Evolutionary conservation across 805 yeast species (phyloP).

Genomic region (Saturnispora serradocipensis): DNA sequence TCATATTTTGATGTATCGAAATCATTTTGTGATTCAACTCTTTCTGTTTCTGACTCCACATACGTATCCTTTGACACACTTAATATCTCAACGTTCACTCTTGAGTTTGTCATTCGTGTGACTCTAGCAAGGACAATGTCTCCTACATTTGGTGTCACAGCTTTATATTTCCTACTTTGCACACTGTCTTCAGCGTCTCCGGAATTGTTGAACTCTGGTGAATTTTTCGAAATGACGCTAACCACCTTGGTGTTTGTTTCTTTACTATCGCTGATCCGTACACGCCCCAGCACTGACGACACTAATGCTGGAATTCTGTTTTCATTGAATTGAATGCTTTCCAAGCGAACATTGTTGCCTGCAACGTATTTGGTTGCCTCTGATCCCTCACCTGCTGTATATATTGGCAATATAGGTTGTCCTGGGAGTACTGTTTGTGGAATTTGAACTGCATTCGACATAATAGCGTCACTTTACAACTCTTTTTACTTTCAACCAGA

Average conservation of each 20-base stretch:
- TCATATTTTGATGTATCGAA: slow-evolving; percentile 3
- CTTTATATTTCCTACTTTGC: slow-evolving; percentile 8
- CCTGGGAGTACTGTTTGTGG: slow-evolving; percentile 67
- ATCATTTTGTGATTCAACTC: slow-evolving; percentile 6
- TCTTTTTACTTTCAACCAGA: not conserved
- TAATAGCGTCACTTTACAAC: not conserved
- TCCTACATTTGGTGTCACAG: slow-evolving; percentile 69
- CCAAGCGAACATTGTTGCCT: slow-evolving; percentile 57
- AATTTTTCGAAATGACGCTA: slow-evolving; percentile 19
- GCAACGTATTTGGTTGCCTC: slow-evolving; percentile 35
- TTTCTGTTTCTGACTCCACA: slow-evolving; percentile 2
- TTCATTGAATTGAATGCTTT: slow-evolving; percentile 34
- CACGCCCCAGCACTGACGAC: slow-evolving; percentile 58
- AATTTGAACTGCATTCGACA: not conserved
- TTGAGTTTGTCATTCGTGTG: slow-evolving; percentile 52
- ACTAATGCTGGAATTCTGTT: slow-evolving; percentile 33
- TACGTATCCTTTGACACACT: slow-evolving; percentile 21
- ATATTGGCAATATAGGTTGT: slow-evolving; percentile 59
- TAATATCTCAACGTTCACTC: slow-evolving; percentile 70
- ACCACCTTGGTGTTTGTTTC: slow-evolving; percentile 10
- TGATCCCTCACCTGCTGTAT: slow-evolving; percentile 22
- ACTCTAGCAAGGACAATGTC: slow-evolving; percentile 76
- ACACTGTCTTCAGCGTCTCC: not conserved
- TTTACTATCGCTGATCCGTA: slow-evolving; percentile 18
- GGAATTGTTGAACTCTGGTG: slow-evolving; percentile 11